Percentiles rank a stretch among this genome's conserved stretches.
Evolutionary conservation across 2,329 filamentous ascomycete genomes (phyloP).

Genomic region (Aspergillus jensenii): DNA sequence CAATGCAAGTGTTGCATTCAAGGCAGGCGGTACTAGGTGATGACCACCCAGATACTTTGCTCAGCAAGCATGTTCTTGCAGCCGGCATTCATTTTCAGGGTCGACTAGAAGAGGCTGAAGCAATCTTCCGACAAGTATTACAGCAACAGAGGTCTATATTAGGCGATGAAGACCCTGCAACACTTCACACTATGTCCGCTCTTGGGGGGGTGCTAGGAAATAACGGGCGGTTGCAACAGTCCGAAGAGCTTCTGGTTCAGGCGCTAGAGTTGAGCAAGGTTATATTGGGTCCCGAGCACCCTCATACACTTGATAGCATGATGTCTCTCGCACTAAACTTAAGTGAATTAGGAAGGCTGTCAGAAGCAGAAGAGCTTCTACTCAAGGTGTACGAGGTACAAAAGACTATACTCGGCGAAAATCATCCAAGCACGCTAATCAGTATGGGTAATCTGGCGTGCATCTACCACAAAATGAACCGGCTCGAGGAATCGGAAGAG

Average conservation of each 20-base stretch:
- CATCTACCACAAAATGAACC: neutral
- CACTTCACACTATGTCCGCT: too few relatives aligned
- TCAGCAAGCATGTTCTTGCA: neutral
- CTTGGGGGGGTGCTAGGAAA: too few relatives aligned
- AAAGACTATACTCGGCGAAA: too few relatives aligned
- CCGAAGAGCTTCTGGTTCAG: too few relatives aligned
- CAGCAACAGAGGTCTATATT: too few relatives aligned
- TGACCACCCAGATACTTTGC: neutral
- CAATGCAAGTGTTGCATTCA: neutral
- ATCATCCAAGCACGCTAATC: too few relatives aligned
- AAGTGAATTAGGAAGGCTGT: too few relatives aligned
- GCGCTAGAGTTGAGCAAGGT: neutral
- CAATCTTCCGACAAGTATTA: fast-evolving
- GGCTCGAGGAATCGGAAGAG: neutral
- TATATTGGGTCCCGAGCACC: neutral
- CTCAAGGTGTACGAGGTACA: too few relatives aligned
- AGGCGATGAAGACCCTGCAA: too few relatives aligned
- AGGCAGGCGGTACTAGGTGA: neutral
- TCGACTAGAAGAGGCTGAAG: neutral
- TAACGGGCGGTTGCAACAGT: too few relatives aligned
- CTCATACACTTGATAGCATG: neutral
- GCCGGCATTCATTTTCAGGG: neutral
- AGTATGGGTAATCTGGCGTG: too few relatives aligned
- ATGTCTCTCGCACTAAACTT: neutral
- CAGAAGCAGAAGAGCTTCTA: too few relatives aligned